Percentiles rank a stretch among this genome's conserved stretches.
Evolutionary conservation across 768 basidiomycete genomes (phyloP).

Genomic region (Cystobasidium tubakii): DNA sequence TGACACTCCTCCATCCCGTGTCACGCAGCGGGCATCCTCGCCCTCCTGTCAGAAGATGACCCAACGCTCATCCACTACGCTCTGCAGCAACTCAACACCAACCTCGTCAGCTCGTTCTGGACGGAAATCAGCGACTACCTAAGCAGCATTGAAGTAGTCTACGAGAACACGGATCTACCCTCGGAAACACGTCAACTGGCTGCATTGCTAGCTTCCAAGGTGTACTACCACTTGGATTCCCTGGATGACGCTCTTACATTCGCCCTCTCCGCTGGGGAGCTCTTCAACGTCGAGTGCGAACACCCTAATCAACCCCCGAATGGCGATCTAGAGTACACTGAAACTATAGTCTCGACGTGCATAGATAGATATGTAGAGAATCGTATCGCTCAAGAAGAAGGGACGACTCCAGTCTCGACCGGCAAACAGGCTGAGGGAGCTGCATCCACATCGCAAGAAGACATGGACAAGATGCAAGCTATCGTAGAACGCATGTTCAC

Average conservation of each 20-base stretch:
- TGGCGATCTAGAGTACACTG: slow-evolving; percentile 68
- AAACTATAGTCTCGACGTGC: slow-evolving; percentile 65
- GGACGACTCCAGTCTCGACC: not conserved
- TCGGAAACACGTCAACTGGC: slow-evolving; percentile 71
- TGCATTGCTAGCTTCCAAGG: slow-evolving; percentile 89
- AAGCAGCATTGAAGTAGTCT: slow-evolving; percentile 69
- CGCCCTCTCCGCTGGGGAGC: slow-evolving; percentile 79
- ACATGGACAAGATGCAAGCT: slow-evolving; percentile 56
- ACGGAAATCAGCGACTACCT: slow-evolving; percentile 82
- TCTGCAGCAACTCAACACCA: slow-evolving; percentile 66
- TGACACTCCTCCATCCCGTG: not conserved
- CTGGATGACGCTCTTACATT: slow-evolving; percentile 93
- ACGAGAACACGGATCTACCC: slow-evolving; percentile 73
- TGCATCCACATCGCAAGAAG: slow-evolving; percentile 45
- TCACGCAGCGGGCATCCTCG: slow-evolving; percentile 57
- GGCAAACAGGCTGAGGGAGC: slow-evolving; percentile 39
- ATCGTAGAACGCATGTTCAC: slow-evolving; percentile 86
- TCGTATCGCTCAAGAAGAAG: slow-evolving; percentile 58
- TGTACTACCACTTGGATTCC: slow-evolving; percentile 93
- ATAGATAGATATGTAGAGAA: slow-evolving; percentile 84
- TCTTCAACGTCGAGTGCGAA: slow-evolving; percentile 53
- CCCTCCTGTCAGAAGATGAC: slow-evolving; percentile 80
- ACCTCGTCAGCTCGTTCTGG: slow-evolving; percentile 89
- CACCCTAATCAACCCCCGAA: slow-evolving; percentile 65
- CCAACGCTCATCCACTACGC: slow-evolving; percentile 84